Evolutionary conservation across 352 stramenopile genomes (phyloP), one percentile per base, ranked within the genome.

Genomic region (Blastocystis sp.): DNA sequence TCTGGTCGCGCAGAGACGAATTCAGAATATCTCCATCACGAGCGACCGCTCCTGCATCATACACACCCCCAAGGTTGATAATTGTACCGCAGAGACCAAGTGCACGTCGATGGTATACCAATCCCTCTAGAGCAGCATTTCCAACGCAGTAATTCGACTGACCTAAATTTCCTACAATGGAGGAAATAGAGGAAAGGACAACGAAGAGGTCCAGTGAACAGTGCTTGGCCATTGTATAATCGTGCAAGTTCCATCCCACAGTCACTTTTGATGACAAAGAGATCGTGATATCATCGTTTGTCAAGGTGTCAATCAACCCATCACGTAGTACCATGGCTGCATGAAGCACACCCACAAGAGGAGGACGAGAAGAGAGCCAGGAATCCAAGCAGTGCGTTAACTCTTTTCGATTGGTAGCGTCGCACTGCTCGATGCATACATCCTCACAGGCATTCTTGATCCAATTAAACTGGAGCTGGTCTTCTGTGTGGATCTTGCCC

Each of bases 61-160:
- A 89, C 45, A 89, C 78, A 41, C 78, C 78, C 16, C 78, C 78
- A 5, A 89, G 66, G 16, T 76, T 76, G 6, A 89, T 18, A 39
- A 69, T 20, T n/a, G 41, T 59, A 3, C 78, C 78, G 2, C 37
- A 18, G 7, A 65, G 30, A 39, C 78, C 78, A 18, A 55, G n/a
- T n/a, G 55, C 18, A 9, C 66, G 63, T 18, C 78, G 39, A 59
- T 64, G 20, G 4, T 37, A 30, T 2, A 89, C 45, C 1, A 89
- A 47, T 20, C 78, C 78, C 53, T 89, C 78, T 30, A 89, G 47
- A 3, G 26, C 43, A 6, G 45, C 56, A 34, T 89, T 89, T 62
- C 78, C 78, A 30, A 50, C n/a, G 30, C 53, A 73, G 55, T 89
- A 89, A 30, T 89, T 89, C 6, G 78, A 76, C 55, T 89, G 78